These are phyloP conservation scores for Malus sylvestris DNA, from an alignment of 306 rosid species.

Conservation along the genomic window DNA sequence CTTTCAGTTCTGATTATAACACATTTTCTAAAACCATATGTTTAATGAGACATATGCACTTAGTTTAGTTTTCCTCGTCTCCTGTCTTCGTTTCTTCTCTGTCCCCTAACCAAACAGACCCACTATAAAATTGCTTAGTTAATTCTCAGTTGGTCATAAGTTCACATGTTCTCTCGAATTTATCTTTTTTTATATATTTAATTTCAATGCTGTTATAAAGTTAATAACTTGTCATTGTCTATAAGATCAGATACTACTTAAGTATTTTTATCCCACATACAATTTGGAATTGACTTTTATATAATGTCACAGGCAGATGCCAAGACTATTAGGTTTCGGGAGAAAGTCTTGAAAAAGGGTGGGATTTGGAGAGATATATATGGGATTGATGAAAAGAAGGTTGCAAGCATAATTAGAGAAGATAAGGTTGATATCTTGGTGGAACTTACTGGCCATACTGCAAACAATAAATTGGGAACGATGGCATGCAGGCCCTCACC, in stretches of 20 bases:
- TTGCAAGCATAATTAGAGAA: constrained; percentile 80
- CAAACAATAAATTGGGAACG: constrained; percentile 92
- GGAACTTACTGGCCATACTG: constrained; percentile 98
- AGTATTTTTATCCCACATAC: not conserved
- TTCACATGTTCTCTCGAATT: not conserved
- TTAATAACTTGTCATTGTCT: not conserved
- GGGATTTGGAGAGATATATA: constrained; percentile 94
- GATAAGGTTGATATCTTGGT: constrained; percentile 92
- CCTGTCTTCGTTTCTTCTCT: not conserved
- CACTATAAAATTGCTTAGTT: not conserved
- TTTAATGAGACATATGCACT: not conserved
- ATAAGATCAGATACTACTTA: not conserved
- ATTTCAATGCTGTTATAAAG: not conserved
- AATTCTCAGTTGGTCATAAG: not conserved
- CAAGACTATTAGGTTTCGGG: constrained; percentile 83
- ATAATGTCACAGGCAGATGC: constrained; percentile 76
- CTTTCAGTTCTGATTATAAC: not conserved
- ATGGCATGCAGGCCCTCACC: constrained; percentile 99
- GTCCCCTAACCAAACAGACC: not conserved
- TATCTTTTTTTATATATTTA: not conserved
- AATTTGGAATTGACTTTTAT: constrained; percentile 14
- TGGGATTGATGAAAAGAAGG: constrained; percentile 91
- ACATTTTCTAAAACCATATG: not conserved
- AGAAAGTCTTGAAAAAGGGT: constrained; percentile 71
- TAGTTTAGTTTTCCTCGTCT: not conserved